Percentiles rank a stretch among this genome's conserved stretches.
Conservation (phyloP, 2,329 filamentous ascomycete species). For the Apiospora aurea region DNA sequence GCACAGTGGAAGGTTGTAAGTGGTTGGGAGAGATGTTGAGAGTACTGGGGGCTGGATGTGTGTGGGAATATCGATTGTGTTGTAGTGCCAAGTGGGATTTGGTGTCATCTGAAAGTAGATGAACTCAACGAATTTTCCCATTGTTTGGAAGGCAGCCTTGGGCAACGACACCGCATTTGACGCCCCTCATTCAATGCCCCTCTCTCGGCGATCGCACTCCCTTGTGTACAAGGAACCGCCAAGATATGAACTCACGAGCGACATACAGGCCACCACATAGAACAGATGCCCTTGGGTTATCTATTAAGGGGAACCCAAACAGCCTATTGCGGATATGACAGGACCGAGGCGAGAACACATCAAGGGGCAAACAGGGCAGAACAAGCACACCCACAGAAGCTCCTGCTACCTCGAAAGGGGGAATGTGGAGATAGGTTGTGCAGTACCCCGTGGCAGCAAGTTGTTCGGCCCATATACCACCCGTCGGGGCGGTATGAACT, state of each 20-base stretch:
- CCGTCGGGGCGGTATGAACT: not conserved
- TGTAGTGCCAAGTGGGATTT: not conserved
- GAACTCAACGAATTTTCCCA: not conserved
- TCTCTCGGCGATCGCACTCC: not conserved
- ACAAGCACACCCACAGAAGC: not conserved
- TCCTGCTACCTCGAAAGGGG: not conserved
- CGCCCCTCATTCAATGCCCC: no score
- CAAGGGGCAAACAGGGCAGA: not conserved
- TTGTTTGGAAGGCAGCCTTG: not conserved
- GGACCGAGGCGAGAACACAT: not conserved
- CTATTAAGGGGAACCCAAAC: not conserved
- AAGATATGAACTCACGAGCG: not conserved
- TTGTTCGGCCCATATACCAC: not conserved
- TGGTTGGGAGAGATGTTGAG: not conserved
- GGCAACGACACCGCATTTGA: not conserved
- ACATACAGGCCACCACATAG: not conserved
- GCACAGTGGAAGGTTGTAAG: not conserved
- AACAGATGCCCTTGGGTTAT: not conserved
- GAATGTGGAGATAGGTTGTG: no score
- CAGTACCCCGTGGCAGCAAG: not conserved
- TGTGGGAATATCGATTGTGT: not conserved
- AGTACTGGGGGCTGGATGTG: not conserved
- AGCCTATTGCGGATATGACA: not conserved
- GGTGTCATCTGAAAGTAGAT: no score
- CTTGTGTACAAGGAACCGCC: not conserved